These are phyloP conservation scores for Metschnikowia santaceciliae DNA, from an alignment of 805 yeast species.

Conservation along the genomic window DNA sequence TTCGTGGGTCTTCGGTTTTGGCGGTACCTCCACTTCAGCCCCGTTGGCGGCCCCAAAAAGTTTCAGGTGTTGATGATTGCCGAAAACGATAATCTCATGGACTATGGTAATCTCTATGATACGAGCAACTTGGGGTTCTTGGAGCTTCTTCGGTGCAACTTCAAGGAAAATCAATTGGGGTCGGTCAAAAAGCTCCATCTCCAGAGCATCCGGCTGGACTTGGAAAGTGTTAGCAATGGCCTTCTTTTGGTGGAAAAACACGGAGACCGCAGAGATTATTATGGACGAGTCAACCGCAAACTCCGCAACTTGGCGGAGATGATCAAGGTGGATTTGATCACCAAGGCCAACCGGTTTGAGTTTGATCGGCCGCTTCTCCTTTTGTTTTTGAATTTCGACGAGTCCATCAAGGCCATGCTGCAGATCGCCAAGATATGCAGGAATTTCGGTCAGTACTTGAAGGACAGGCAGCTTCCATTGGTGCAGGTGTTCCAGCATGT, in stretches of 20 bases:
- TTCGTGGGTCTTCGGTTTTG: constrained; percentile 47
- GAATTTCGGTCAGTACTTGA: constrained; percentile 38
- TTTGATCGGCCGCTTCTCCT: constrained; percentile 48
- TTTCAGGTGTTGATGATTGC: constrained; percentile 49
- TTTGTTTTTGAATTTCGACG: constrained; percentile 45
- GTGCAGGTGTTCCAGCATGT: constrained; percentile 37
- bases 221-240: constrained; percentile 30
- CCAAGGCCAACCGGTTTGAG: constrained; percentile 38
- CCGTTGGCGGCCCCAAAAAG: constrained; percentile 46
- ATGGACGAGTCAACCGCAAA: constrained; percentile 27
- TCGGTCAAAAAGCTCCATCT: constrained; percentile 29
- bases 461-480: constrained; percentile 38
- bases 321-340: constrained; percentile 37
- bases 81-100: constrained; percentile 18
- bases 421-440: constrained; percentile 46
- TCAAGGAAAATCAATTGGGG: constrained; percentile 50
- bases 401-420: constrained; percentile 41
- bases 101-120: constrained; percentile 19
- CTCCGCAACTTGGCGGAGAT: constrained; percentile 32
- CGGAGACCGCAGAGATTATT: constrained; percentile 23
- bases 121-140: constrained; percentile 35
- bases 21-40: constrained; percentile 56
- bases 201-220: constrained; percentile 23
- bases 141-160: constrained; percentile 38
- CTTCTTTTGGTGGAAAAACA: constrained; percentile 22